Percentiles rank a stretch among this genome's conserved stretches.
These are phyloP conservation scores for Maudiozyma barnettii DNA, from an alignment of 805 yeast genomes.

Conservation along the genomic window DNA sequence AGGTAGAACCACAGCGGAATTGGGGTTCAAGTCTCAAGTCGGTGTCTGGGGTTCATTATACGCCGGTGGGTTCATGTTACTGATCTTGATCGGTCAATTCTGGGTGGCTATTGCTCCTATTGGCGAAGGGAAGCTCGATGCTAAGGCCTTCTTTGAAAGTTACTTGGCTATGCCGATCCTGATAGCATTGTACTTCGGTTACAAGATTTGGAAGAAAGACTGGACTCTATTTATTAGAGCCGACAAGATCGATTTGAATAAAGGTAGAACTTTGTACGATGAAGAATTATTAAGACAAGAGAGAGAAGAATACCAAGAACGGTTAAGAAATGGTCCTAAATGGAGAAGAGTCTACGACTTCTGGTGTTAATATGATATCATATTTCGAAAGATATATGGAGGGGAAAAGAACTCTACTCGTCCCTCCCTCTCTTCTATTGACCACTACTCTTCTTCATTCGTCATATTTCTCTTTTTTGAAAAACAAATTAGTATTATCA, in stretches of 20 bases:
- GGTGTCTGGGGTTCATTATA: constrained; percentile 47
- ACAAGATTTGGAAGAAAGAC: constrained; percentile 39
- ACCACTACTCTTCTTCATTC: too few relatives aligned
- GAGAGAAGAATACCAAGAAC: constrained; percentile 23
- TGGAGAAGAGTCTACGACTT: constrained; percentile 22
- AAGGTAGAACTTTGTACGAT: constrained; percentile 26
- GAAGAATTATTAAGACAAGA: constrained; percentile 28
- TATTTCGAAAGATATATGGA: too few relatives aligned
- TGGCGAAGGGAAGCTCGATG: constrained; percentile 28
- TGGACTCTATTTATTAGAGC: constrained; percentile 31
- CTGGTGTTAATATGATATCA: constrained; percentile 26
- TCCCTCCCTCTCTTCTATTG: neutral
- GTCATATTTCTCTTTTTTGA: neutral
- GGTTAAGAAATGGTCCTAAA: constrained; percentile 21
- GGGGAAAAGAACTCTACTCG: too few relatives aligned
- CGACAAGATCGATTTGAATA: constrained; percentile 24
- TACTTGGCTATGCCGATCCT: constrained; percentile 41
- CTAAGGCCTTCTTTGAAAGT: constrained; percentile 36
- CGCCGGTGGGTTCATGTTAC: constrained; percentile 39
- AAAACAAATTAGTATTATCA: neutral
- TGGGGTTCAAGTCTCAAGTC: constrained; percentile 43
- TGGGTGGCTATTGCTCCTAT: constrained; percentile 60
- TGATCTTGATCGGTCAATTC: constrained; percentile 50
- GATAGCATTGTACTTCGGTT: constrained; percentile 35
- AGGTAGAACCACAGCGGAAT: constrained; percentile 40